phyloP scores from a whole-genome alignment of 2,329 filamentous ascomycete species.

The Ophiostoma quercus region DNA sequence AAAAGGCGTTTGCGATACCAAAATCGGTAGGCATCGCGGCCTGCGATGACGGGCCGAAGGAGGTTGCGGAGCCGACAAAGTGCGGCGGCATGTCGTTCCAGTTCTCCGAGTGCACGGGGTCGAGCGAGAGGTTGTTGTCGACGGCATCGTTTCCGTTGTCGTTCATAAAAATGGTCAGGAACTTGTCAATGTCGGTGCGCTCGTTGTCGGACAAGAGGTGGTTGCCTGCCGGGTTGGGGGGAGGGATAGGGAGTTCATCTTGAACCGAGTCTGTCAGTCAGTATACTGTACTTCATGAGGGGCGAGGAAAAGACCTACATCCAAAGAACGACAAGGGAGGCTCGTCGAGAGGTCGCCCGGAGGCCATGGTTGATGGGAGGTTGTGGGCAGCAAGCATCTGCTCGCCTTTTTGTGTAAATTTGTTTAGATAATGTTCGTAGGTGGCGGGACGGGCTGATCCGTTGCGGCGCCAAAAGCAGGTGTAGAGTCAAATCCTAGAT shows the following conservation, averaged over 20 bases:
- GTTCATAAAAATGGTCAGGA: constrained; percentile 49
- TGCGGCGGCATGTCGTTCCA: constrained; percentile 58
- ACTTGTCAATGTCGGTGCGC: constrained; percentile 52
- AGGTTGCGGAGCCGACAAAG: constrained; percentile 62
- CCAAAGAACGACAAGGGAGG: constrained; percentile 54
- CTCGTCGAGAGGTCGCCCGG: constrained; percentile 48
- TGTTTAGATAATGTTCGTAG: background rate
- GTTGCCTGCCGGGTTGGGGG: constrained; percentile 59
- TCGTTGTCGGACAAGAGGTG: constrained; percentile 61
- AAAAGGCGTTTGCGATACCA: constrained; percentile 26
- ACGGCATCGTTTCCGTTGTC: constrained; percentile 35
- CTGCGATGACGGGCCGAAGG: constrained; percentile 44
- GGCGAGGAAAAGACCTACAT: constrained; percentile 46
- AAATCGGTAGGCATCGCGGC: background rate
- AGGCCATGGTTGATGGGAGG: constrained; percentile 51
- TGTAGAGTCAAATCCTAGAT: background rate
- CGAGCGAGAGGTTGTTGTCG: constrained; percentile 37
- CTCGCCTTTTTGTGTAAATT: background rate
- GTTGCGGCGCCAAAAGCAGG: background rate
- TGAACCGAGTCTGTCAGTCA: constrained; percentile 43
- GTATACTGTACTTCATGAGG: background rate
- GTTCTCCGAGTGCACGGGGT: constrained; percentile 45
- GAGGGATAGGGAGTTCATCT: constrained; percentile 41
- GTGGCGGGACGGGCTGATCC: too few species aligned
- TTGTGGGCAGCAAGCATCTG: constrained; percentile 53